These are phyloP conservation scores for Gillenia trifoliata DNA, from an alignment of 306 rosid species.

Conservation along the genomic window DNA sequence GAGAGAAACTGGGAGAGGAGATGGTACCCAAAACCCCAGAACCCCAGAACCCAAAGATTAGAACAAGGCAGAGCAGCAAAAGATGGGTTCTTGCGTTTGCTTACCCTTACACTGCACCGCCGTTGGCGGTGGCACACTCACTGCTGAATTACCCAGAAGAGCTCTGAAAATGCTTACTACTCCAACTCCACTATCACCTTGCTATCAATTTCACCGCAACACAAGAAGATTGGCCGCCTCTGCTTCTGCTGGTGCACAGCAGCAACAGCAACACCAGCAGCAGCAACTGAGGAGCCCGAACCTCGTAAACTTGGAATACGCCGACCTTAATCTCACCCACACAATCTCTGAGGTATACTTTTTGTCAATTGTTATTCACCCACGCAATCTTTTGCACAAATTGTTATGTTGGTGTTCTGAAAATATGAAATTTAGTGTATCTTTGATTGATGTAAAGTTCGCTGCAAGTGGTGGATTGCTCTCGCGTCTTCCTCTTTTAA, in stretches of 20 bases:
- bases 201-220: slow-evolving; percentile 1
- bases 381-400: neutral
- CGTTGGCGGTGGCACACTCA: neutral
- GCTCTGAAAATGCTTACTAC: slow-evolving; percentile 2
- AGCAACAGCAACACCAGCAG: neutral
- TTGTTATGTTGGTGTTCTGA: neutral
- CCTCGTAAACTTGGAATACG: slow-evolving; percentile 71
- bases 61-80: neutral
- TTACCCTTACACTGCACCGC: slow-evolving; percentile 4
- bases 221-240: slow-evolving; percentile 13
- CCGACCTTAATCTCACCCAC: slow-evolving; percentile 77
- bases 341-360: slow-evolving; percentile 21
- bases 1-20: too few species aligned
- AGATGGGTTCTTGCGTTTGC: slow-evolving; percentile 29
- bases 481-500: too few species aligned
- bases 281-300: slow-evolving; percentile 46
- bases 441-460: too few species aligned
- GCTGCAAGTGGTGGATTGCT: too few species aligned
- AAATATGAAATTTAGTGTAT: too few species aligned
- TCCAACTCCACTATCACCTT: neutral
- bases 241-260: slow-evolving; percentile 12
- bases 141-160: slow-evolving; percentile 4
- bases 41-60: too few species aligned
- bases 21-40: too few species aligned
- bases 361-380: neutral